Evolutionary conservation across 2,329 filamentous ascomycete species (phyloP), one percentile per base, ranked within the genome.

Genomic region (Tolypocladium cylindrosporum): DNA sequence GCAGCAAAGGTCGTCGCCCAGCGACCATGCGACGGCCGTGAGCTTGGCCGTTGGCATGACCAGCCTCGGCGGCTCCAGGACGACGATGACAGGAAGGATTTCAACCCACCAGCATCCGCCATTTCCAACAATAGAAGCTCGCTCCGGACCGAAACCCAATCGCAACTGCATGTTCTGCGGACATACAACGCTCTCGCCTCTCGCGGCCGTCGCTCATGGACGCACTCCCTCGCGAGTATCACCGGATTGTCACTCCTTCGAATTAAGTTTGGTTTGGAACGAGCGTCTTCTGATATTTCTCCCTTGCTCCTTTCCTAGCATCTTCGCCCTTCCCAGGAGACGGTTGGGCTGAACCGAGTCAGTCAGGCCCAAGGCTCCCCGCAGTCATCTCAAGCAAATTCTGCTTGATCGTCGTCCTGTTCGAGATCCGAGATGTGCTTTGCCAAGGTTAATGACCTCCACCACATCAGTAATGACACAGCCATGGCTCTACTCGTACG

Each of bases 41-140:
- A 37, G 34, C 34, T 45, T 48, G 42, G 41, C 42, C 31, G 19
- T 40, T 34, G 14, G 40, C 54, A 14, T 50, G 45, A 52, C 58
- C 56, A 61, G 55, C 36, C 52, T 56, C 59, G 54, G 57, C 60
- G 54, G 42, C 58, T 60, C 59, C 40, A 51, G 31, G 24, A 55
- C 42, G 54, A 48, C n/a, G 14, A 24, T 55, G 41, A 55, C 16
- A 51, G 48, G 48, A 36, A 36, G 48, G 27, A 34, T 13, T 13
- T 16, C 13, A 7, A 13, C 16, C 48, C 31, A 51, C 16, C 48
- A 51, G 36, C 16, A 5, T 51, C 1, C 48, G 19, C 48, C 48
- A 36, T 4, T 36, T 34, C 48, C 31, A 36, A 21, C 48, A 36
- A 36, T 51, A n/a, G 31, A 50, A 50, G 31, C 43, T 31, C 13